Conservation (phyloP, 371 early-diverging fungal species). For the Haplosporangium sp. region DNA sequence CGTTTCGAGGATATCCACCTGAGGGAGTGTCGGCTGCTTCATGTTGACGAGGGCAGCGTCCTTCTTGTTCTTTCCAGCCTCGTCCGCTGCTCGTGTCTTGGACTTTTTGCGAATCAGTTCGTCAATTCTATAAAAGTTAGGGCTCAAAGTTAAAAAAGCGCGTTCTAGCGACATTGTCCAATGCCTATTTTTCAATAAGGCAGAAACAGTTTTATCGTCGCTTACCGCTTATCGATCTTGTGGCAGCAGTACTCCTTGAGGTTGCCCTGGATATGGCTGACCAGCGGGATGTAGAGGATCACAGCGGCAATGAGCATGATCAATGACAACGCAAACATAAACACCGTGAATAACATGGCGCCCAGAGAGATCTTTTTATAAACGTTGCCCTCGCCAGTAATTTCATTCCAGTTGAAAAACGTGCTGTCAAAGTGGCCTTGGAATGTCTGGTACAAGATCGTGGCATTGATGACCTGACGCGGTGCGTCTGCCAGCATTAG, state of each 20-base stretch:
- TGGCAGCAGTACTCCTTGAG: conserved; percentile 93
- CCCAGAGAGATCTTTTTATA: conserved; percentile 51
- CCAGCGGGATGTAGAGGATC: conserved; percentile 83
- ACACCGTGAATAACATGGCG: conserved; percentile 74
- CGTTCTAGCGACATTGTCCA: no score
- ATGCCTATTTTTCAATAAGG: no score
- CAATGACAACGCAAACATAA: conserved; percentile 71
- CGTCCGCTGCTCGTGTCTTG: conserved; percentile 28
- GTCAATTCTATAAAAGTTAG: conserved; percentile 26
- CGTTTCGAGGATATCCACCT: conserved; percentile 31
- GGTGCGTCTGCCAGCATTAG: conserved; percentile 88
- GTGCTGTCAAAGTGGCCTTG: conserved; percentile 6
- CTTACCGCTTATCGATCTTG: conserved; percentile 87
- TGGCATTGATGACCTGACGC: conserved; percentile 77
- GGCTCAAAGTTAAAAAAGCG: not conserved
- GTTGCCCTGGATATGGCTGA: conserved; percentile 86
- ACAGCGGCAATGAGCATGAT: conserved; percentile 69
- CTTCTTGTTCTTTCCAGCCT: conserved; percentile 27
- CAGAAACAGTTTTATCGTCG: not conserved
- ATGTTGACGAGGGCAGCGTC: conserved; percentile 10
- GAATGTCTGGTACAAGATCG: conserved; percentile 59
- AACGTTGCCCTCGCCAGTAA: conserved; percentile 16
- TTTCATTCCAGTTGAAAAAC: conserved; percentile 31
- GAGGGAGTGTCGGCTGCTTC: conserved; percentile 44
- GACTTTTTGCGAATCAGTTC: conserved; percentile 46